These are phyloP conservation scores for Cordyceps cateniannulata DNA, from an alignment of 2,329 filamentous ascomycete genomes.

Conservation along the genomic window DNA sequence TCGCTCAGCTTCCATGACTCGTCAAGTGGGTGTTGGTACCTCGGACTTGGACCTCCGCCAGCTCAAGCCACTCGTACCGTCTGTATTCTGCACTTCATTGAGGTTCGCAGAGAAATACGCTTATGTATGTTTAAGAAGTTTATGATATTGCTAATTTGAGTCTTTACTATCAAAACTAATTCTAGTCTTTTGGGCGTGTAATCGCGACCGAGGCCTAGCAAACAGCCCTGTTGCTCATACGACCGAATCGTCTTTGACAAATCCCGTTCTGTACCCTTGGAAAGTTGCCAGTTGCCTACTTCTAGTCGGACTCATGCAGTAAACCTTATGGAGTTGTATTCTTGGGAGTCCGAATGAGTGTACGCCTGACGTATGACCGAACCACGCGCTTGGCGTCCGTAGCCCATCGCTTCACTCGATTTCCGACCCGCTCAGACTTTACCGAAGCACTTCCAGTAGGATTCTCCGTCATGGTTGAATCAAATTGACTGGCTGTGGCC, in stretches of 20 bases:
- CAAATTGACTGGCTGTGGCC: background rate
- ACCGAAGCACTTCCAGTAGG: slow-evolving; percentile 9
- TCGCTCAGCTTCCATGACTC: background rate
- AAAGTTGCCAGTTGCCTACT: background rate
- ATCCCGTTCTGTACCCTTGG: background rate
- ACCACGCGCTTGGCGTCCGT: slow-evolving; percentile 26
- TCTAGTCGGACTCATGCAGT: background rate
- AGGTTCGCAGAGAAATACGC: background rate
- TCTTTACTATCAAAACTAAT: background rate
- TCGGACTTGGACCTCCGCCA: slow-evolving; percentile 4
- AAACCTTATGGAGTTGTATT: background rate
- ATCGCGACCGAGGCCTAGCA: background rate
- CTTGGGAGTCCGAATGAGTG: slow-evolving; percentile 25
- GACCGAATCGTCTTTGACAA: background rate
- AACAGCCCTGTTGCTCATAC: background rate
- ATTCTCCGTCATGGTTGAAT: background rate
- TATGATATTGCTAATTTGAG: slow-evolving; percentile 2
- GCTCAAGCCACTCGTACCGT: background rate
- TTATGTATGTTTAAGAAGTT: background rate
- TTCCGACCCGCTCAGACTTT: slow-evolving; percentile 18
- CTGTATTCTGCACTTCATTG: background rate
- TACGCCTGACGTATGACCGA: slow-evolving; percentile 26
- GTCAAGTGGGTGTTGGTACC: background rate
- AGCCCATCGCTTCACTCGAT: slow-evolving; percentile 29
- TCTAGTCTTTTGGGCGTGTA: background rate